phyloP scores from a whole-genome alignment of 2,329 filamentous ascomycete species.

The Polychaeton citri region DNA sequence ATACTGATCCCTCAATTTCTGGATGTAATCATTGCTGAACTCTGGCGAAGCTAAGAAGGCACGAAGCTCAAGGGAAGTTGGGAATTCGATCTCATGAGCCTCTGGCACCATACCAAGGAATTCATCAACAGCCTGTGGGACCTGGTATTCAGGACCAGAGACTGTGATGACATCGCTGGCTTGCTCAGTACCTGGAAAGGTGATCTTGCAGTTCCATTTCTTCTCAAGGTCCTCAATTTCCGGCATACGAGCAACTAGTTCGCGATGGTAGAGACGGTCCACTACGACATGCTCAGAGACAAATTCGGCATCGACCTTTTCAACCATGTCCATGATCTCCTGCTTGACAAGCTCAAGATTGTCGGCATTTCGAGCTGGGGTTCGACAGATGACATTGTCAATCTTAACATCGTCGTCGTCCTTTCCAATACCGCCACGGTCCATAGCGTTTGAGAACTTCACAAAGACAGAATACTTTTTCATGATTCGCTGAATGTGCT shows the following conservation, averaged over 20 bases:
- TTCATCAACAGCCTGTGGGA: constrained; percentile 90
- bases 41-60: constrained; percentile 71
- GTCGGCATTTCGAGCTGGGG: constrained; percentile 89
- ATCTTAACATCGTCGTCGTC: constrained; percentile 98
- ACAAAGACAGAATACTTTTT: constrained; percentile 99
- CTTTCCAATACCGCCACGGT: constrained; percentile 81
- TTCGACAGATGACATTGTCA: constrained; percentile 97
- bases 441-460: constrained; percentile 99
- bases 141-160: constrained; percentile 94
- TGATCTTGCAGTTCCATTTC: constrained; percentile 99
- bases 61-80: constrained; percentile 60
- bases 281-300: constrained; percentile 88
- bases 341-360: constrained; percentile 95
- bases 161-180: constrained; percentile 94
- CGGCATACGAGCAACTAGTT: constrained; percentile 73
- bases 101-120: constrained; percentile 97
- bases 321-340: constrained; percentile 99
- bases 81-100: constrained; percentile 79
- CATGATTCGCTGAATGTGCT: constrained; percentile 99
- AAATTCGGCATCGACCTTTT: constrained; percentile 93
- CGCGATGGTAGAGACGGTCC: constrained; percentile 87
- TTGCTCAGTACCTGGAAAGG: constrained; percentile 93
- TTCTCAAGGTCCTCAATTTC: constrained; percentile 94
- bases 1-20: constrained; percentile 80
- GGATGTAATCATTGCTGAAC: constrained; percentile 65